Percentiles rank a stretch among this genome's conserved stretches.
Conservation (phyloP, 164 flowering plant genomes). For the Vitis riparia region DNA sequence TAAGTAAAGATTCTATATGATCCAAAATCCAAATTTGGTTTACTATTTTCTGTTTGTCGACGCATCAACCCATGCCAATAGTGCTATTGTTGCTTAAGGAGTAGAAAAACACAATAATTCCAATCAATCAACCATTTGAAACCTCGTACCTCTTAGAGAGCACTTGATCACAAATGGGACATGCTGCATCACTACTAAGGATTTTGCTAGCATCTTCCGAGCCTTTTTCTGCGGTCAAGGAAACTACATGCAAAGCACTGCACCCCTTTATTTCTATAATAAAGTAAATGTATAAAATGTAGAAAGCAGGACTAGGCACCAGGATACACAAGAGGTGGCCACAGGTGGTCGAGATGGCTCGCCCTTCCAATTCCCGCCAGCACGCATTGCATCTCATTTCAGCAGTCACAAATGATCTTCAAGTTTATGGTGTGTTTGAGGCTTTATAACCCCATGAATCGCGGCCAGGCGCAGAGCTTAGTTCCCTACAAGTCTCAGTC, state of each 20-base stretch:
- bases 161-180: conserved; percentile 97
- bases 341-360: conserved; percentile 75
- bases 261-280: neutral
- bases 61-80: neutral
- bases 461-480: neutral
- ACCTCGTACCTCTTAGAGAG: conserved; percentile 80
- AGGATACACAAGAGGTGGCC: conserved; percentile 89
- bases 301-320: neutral
- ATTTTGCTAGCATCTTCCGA: conserved; percentile 93
- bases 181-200: conserved; percentile 85
- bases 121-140: neutral
- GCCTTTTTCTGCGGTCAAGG: conserved; percentile 60
- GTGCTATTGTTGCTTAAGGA: neutral
- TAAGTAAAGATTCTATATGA: too few species aligned
- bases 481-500: neutral
- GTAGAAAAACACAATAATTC: neutral
- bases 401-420: conserved; percentile 13
- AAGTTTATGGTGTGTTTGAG: conserved; percentile 4
- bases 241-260: conserved; percentile 9
- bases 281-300: neutral
- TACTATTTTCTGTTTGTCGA: too few species aligned
- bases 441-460: neutral
- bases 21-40: too few species aligned
- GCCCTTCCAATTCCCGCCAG: conserved; percentile 90
- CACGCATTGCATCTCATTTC: conserved; percentile 93